A percentile compares a stretch with the other conserved stretches of the same genome.
Evolutionary conservation across 1,284 basidiomycete species (phyloP).

Genomic region (Microstroma glucosiphilum): DNA sequence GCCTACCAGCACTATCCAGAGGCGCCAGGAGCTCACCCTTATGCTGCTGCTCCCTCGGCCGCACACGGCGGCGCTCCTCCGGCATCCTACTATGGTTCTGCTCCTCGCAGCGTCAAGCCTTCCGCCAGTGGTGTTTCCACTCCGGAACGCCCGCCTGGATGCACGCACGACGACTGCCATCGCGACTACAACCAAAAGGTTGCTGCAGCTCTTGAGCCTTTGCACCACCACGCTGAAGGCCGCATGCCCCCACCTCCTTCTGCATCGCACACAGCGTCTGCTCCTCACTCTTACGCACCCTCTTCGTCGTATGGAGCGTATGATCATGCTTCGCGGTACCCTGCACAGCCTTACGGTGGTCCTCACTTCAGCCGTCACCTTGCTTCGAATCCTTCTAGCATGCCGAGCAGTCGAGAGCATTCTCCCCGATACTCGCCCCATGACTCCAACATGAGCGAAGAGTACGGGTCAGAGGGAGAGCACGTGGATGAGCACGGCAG

Average conservation of each 20-base stretch:
- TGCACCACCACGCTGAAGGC: not conserved
- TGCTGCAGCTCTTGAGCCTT: slow-evolving; percentile 14
- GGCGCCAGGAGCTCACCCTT: too few relatives aligned
- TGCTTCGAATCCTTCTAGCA: slow-evolving; percentile 37
- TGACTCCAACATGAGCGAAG: slow-evolving; percentile 35
- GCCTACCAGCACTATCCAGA: slow-evolving; percentile 7
- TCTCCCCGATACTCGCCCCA: slow-evolving; percentile 42
- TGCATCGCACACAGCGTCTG: not conserved
- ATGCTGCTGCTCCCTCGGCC: slow-evolving; percentile 4
- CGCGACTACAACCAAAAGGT: not conserved
- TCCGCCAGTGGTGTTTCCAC: slow-evolving; percentile 4
- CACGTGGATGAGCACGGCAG: slow-evolving; percentile 17
- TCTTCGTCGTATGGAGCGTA: slow-evolving; percentile 15
- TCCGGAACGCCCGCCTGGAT: slow-evolving; percentile 3
- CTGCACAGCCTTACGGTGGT: slow-evolving; percentile 21
- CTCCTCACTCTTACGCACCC: not conserved
- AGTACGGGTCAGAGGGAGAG: slow-evolving; percentile 37
- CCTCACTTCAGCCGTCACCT: slow-evolving; percentile 23
- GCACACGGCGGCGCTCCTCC: not conserved
- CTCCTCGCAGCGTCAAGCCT: slow-evolving; percentile 19
- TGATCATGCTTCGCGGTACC: slow-evolving; percentile 19
- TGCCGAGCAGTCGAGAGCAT: slow-evolving; percentile 45
- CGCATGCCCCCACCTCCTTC: not conserved
- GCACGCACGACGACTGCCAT: too few relatives aligned
- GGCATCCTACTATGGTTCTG: slow-evolving; percentile 9